Base-by-base conservation (phyloP, 164 flowering plant species). In the Kingdonia uniflora region DNA sequence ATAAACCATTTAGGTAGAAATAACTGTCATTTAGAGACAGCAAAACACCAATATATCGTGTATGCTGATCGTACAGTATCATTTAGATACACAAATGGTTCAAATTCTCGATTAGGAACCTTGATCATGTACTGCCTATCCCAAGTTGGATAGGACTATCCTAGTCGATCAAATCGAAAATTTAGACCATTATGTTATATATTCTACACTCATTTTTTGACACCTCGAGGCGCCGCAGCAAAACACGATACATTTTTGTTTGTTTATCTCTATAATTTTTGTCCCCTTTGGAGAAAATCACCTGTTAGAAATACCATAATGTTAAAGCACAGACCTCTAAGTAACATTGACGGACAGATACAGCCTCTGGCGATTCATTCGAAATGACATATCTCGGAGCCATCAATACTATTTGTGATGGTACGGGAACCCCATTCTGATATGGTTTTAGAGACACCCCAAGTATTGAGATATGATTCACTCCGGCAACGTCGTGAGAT, bases 361-460 rank as follows among this genome's bases (percentile, higher is more conserved):
- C 73, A 15, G 43, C 56, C 53, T 74, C 81, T 14, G 72, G 75
- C 19, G 99, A 77, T 59, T 80, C 87, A 72, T 92, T 92, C 50
- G 35, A 59, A 16, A 92, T 48, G 47, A 86, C 62, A 69, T 80
- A 78, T 66, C 99, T 69, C 35, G 96, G 86, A 23, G 67, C 87
- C 46, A 92, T 20, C 43, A 76, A 69, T 49, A 87, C 78, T n/a
- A 65, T 54, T 52, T 71, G 86, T 54, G 87, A 76, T 56, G 95
- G 80, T 23, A 75, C 72, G 38, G 21, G 51, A 20, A 64, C 63
- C 62, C 72, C 65, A 33, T 69, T 59, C 4, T 39, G 20, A 55
- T 68, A 63, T 26, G 87, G 81, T 43, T 74, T 80, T 47, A 76
- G 43, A 52, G 96, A 78, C 41, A 88, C 73, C n/a, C 96, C 94